Percentiles rank a stretch among this genome's conserved stretches.
Conservation (phyloP, 2,329 filamentous ascomycete genomes). For the Penicillium psychrosexuale region DNA sequence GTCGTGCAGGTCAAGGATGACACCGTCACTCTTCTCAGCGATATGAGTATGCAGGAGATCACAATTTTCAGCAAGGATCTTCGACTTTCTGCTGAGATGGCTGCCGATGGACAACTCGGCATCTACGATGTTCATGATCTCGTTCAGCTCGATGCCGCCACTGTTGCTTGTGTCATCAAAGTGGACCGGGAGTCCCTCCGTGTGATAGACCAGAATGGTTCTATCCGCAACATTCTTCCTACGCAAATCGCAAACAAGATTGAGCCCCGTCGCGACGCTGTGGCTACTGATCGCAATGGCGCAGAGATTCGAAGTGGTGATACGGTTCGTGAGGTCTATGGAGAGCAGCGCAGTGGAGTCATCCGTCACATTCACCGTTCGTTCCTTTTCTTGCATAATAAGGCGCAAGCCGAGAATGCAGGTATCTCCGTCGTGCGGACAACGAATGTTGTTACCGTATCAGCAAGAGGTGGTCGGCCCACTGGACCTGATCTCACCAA, state of each 20-base stretch:
- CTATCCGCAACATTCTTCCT: conserved; percentile 75
- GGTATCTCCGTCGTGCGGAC: conserved; percentile 86
- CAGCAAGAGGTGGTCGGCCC: conserved; percentile 86
- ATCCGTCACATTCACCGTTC: conserved; percentile 92
- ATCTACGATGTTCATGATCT: conserved; percentile 91
- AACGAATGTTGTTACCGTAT: conserved; percentile 81
- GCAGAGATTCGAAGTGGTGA: conserved; percentile 91
- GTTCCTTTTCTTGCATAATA: conserved; percentile 86
- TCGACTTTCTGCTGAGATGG: conserved; percentile 86
- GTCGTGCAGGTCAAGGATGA: conserved; percentile 92
- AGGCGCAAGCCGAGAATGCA: conserved; percentile 78
- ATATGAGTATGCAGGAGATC: conserved; percentile 89
- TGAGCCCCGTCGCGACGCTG: conserved; percentile 74
- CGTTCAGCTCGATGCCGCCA: conserved; percentile 87
- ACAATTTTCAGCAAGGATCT: conserved; percentile 98
- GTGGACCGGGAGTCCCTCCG: conserved; percentile 90
- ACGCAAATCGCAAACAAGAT: conserved; percentile 91
- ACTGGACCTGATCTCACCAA: conserved; percentile 74
- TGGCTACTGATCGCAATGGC: conserved; percentile 88
- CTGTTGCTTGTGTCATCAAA: conserved; percentile 89
- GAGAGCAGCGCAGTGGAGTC: conserved; percentile 79
- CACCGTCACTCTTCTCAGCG: conserved; percentile 85
- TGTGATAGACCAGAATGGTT: conserved; percentile 86
- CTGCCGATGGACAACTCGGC: conserved; percentile 75
- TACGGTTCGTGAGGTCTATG: conserved; percentile 84